Base-by-base conservation (phyloP, 257 asterid genomes). In the Ophiorrhiza pumila region DNA sequence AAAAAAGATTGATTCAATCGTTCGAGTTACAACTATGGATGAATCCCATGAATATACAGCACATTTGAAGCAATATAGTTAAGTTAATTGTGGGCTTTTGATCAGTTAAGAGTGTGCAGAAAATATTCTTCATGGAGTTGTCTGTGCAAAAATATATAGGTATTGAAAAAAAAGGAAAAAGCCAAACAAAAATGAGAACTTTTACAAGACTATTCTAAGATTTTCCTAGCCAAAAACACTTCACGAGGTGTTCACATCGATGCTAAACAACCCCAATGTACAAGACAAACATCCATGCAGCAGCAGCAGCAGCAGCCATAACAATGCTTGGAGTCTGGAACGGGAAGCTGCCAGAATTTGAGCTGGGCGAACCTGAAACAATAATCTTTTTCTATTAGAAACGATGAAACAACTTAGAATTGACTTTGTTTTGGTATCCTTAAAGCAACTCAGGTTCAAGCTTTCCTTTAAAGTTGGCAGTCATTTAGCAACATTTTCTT, bases 281-380 rank as follows among this genome's bases (percentile, higher is more conserved):
- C 27, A 47, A 77, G 58, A 74, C 39, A 65, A 61, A 65, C 64
- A 76, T 27, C 71, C 42, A 10, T 14, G 84, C 74, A 80, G 43
- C 66, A 52, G 69, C 75, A 1, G 84, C 74, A 80, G 43, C 66
- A 52, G 69, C 75, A 1, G 15, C 61, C n/a, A 43, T n/a, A 9
- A 77, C 59, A 72, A 63, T 57, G 46, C 69, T 71, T 18, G 64
- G 58, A 76, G 15, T 17, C 68, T 35, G 46, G 61, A 56, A 47
- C 11, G 79, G 41, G 32, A 43, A 71, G 52, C 77, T 29, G 67
- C 53, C 74, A 8, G 79, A 43, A 65, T 34, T 65, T 53, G 80
- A 59, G 47, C 57, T 34, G 1, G 81, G 71, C 10, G 82, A 65
- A 42, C 84, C 83, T 80, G 72, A 52, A 71, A 80, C 18, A 22